Evolutionary conservation across 2,329 filamentous ascomycete species (phyloP).

Genomic region (Claviceps spartinae): DNA sequence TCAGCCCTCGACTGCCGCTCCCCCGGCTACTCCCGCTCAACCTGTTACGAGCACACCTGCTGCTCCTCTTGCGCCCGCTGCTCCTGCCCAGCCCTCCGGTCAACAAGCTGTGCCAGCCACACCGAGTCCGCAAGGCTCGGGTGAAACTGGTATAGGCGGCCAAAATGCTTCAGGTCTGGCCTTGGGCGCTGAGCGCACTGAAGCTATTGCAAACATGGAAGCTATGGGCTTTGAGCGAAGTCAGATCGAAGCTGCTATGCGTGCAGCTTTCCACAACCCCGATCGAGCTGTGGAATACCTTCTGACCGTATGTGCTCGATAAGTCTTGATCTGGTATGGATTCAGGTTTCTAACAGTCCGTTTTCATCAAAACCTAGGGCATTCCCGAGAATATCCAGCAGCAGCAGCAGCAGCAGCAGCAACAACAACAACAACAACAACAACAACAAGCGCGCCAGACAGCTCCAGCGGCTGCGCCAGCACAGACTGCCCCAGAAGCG

Average conservation of each 20-base stretch:
- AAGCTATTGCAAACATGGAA: slow-evolving; percentile 85
- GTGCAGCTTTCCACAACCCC: slow-evolving; percentile 91
- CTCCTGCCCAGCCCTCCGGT: slow-evolving; percentile 25
- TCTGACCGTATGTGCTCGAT: slow-evolving; percentile 51
- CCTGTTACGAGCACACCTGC: slow-evolving; percentile 48
- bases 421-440: slow-evolving; percentile 30
- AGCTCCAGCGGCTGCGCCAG: slow-evolving; percentile 28
- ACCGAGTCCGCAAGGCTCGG: slow-evolving; percentile 37
- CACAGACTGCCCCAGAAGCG: slow-evolving; percentile 12
- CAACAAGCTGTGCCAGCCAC: slow-evolving; percentile 37
- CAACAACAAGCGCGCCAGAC: slow-evolving; percentile 44
- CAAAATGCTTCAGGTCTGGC: slow-evolving; percentile 61
- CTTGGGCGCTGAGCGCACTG: slow-evolving; percentile 69
- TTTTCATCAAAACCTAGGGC: slow-evolving; percentile 39
- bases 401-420: no score
- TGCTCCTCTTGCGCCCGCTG: slow-evolving; percentile 36
- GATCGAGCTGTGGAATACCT: slow-evolving; percentile 96
- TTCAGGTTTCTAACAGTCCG: background rate
- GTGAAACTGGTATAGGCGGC: slow-evolving; percentile 25
- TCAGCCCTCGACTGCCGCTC: slow-evolving; percentile 46
- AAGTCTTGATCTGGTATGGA: background rate
- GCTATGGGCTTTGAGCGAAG: slow-evolving; percentile 87
- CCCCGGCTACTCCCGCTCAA: slow-evolving; percentile 42
- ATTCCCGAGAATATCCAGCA: slow-evolving; percentile 64
- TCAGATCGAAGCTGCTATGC: slow-evolving; percentile 87